A percentile compares a stretch with the other conserved stretches of the same genome.
phyloP scores from a whole-genome alignment of 2,329 filamentous ascomycete genomes.

The Orbilia blumenaviensis region DNA sequence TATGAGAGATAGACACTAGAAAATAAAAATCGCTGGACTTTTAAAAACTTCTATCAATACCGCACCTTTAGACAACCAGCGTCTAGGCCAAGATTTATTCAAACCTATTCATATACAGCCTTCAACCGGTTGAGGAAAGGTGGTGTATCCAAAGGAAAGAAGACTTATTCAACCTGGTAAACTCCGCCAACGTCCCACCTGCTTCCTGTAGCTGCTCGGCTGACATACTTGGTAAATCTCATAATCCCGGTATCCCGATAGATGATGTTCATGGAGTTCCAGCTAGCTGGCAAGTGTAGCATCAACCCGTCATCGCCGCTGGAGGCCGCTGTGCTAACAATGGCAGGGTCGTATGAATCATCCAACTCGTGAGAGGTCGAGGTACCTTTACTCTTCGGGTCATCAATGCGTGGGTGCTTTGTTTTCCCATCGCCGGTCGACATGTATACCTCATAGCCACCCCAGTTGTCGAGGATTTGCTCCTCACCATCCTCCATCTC shows the following conservation, averaged over 20 bases:
- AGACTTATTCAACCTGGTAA: constrained; percentile 33
- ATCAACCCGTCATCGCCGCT: constrained; percentile 79
- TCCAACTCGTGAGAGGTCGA: constrained; percentile 62
- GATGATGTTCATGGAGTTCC: constrained; percentile 93
- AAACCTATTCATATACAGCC: background rate
- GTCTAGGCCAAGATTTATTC: too few species aligned
- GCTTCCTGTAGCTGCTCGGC: constrained; percentile 80
- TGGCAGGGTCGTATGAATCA: constrained; percentile 77
- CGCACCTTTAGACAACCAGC: too few species aligned
- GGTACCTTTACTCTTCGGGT: constrained; percentile 67
- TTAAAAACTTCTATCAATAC: too few species aligned
- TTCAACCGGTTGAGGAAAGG: background rate
- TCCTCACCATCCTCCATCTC: constrained; percentile 55
- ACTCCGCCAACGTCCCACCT: constrained; percentile 79
- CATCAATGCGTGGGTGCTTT: constrained; percentile 60
- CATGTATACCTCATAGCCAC: constrained; percentile 64
- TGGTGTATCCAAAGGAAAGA: background rate
- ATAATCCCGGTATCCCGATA: constrained; percentile 84
- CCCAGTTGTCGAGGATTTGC: constrained; percentile 60
- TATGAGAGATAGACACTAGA: too few species aligned
- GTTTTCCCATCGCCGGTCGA: constrained; percentile 58
- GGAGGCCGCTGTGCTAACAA: constrained; percentile 76
- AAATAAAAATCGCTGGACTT: too few species aligned
- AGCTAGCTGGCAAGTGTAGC: constrained; percentile 74
- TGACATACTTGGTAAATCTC: constrained; percentile 97